These are phyloP conservation scores for Codiaeum variegatum DNA, from an alignment of 441 rosid species.

Conservation along the genomic window DNA sequence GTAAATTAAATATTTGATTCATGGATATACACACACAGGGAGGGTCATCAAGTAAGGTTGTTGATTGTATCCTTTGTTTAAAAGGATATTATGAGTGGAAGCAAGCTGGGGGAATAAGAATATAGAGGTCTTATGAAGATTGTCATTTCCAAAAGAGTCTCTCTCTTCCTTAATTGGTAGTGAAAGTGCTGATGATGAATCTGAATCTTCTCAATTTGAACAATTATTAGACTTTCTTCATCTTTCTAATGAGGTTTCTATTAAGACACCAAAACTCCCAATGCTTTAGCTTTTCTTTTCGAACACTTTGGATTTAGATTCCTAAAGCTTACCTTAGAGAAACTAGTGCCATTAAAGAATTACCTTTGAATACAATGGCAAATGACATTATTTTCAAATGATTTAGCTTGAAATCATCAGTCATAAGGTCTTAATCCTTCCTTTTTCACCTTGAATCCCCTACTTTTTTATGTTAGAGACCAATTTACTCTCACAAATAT, in stretches of 20 bases:
- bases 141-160: slow-evolving; percentile 65
- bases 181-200: slow-evolving; percentile 81
- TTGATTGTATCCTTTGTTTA: slow-evolving; percentile 92
- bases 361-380: slow-evolving; percentile 94
- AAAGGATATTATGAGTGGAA: slow-evolving; percentile 96
- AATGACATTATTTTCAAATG: too few species aligned
- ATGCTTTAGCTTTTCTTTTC: slow-evolving; percentile 70
- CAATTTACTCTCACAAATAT: too few species aligned
- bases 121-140: slow-evolving; percentile 96
- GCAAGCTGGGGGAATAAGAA: slow-evolving; percentile 93
- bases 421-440: too few species aligned
- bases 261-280: slow-evolving; percentile 73
- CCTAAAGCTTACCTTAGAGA: slow-evolving; percentile 74
- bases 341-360: slow-evolving; percentile 50
- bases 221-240: slow-evolving; percentile 83
- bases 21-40: slow-evolving; percentile 59
- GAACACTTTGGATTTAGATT: slow-evolving; percentile 81
- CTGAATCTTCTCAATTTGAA: slow-evolving; percentile 84
- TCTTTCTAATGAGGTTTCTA: slow-evolving; percentile 66
- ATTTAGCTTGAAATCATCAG: too few species aligned
- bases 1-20: not conserved
- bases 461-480: too few species aligned
- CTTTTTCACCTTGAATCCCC: too few species aligned
- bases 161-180: slow-evolving; percentile 54
- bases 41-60: slow-evolving; percentile 90